These are phyloP conservation scores for Nakazawaea peltata DNA, from an alignment of 805 yeast species.

Conservation along the genomic window DNA sequence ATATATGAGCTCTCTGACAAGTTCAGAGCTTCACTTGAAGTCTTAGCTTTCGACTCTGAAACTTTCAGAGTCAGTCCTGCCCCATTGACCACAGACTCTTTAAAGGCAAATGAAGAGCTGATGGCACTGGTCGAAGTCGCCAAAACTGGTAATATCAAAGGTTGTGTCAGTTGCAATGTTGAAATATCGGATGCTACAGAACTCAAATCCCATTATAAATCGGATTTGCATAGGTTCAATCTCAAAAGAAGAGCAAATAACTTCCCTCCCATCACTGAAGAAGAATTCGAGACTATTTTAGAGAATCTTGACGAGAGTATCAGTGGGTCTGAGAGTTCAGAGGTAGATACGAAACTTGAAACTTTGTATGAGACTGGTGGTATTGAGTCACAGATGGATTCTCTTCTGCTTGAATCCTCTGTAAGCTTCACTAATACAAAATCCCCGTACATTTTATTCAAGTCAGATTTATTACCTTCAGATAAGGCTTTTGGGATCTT, in stretches of 20 bases:
- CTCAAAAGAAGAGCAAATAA: constrained; percentile 42
- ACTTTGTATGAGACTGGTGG: constrained; percentile 7
- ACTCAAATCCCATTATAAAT: constrained; percentile 39
- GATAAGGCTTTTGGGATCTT: constrained; percentile 56
- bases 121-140: constrained; percentile 4
- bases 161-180: constrained; percentile 19
- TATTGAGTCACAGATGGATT: too few relatives aligned
- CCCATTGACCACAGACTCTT: constrained; percentile 12
- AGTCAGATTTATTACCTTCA: constrained; percentile 35
- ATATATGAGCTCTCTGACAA: constrained; percentile 35
- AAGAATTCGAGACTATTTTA: constrained; percentile 47
- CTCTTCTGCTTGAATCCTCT: constrained; percentile 18
- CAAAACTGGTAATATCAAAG: constrained; percentile 3
- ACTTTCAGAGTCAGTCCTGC: constrained; percentile 25
- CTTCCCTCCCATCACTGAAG: constrained; percentile 39
- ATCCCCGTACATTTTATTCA: constrained; percentile 60
- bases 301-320: constrained; percentile 48
- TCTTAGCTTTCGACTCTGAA: constrained; percentile 47
- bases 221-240: constrained; percentile 54
- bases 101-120: constrained; percentile 8
- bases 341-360: neutral
- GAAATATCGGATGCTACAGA: constrained; percentile 13
- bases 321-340: constrained; percentile 41
- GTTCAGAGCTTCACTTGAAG: constrained; percentile 36
- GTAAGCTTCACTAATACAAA: constrained; percentile 55